Conservation (phyloP, 768 basidiomycete species). For the Crepidotus variabilis region DNA sequence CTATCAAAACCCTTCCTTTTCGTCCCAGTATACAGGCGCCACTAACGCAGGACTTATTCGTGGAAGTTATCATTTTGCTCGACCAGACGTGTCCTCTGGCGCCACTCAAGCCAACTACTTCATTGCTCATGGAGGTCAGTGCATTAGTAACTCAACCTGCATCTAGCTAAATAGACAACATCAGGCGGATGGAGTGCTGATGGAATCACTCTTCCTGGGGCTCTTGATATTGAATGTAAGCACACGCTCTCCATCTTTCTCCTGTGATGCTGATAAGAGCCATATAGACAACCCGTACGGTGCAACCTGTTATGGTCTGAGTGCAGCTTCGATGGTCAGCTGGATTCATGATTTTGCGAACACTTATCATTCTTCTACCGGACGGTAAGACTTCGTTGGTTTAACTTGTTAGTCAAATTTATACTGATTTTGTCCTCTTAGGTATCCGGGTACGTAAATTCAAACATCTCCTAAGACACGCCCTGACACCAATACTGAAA, state of each 20-base stretch:
- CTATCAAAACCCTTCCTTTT: slow-evolving; percentile 43
- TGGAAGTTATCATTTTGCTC: slow-evolving; percentile 61
- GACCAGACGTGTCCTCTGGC: slow-evolving; percentile 48
- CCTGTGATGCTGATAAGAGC: background rate
- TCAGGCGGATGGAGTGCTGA: slow-evolving; percentile 53
- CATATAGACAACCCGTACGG: slow-evolving; percentile 53
- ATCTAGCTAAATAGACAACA: background rate
- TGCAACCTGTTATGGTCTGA: slow-evolving; percentile 51
- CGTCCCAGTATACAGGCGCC: slow-evolving; percentile 50
- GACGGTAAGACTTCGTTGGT: slow-evolving; percentile 30
- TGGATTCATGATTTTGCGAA: slow-evolving; percentile 62
- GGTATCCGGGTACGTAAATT: slow-evolving; percentile 7
- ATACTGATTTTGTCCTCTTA: background rate
- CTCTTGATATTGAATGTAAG: slow-evolving; percentile 61
- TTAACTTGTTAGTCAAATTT: background rate
- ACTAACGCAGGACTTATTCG: slow-evolving; percentile 54
- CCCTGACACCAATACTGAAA: background rate
- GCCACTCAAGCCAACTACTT: slow-evolving; percentile 59
- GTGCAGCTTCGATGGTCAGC: slow-evolving; percentile 50
- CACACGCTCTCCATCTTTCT: background rate
- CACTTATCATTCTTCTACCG: slow-evolving; percentile 48
- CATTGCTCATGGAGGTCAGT: slow-evolving; percentile 48
- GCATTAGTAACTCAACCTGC: background rate
- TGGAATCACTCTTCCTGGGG: slow-evolving; percentile 44
- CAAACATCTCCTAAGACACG: background rate